These are phyloP conservation scores for Boletellus deceptivus DNA, from an alignment of 1,284 basidiomycete genomes.

Conservation along the genomic window DNA sequence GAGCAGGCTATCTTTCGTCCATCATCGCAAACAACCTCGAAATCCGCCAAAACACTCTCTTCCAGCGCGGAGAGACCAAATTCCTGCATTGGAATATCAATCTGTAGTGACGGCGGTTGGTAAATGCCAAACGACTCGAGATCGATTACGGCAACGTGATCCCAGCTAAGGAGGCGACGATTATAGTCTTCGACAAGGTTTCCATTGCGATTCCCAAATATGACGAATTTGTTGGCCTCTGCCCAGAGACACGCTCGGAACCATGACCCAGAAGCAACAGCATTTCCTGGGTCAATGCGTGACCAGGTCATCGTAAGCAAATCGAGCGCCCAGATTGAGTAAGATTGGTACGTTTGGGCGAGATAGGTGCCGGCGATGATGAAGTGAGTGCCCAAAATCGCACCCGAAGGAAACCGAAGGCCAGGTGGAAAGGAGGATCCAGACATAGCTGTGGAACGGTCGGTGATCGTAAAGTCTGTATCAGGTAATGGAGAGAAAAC, in stretches of 20 bases:
- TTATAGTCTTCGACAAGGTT: constrained; percentile 92
- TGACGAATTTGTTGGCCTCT: constrained; percentile 75
- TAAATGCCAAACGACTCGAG: constrained; percentile 94
- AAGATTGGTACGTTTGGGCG: constrained; percentile 85
- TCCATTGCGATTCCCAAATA: constrained; percentile 85
- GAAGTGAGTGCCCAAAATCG: constrained; percentile 83
- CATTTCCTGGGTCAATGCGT: constrained; percentile 79
- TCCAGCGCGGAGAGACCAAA: constrained; percentile 78
- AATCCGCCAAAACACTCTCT: constrained; percentile 76
- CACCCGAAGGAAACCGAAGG: constrained; percentile 89
- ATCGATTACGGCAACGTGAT: constrained; percentile 87
- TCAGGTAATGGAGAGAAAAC: constrained; percentile 76
- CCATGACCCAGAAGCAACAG: constrained; percentile 82
- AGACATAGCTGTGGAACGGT: constrained; percentile 75
- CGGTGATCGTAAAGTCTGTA: constrained; percentile 67
- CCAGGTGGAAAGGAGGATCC: constrained; percentile 83
- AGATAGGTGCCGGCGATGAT: constrained; percentile 90
- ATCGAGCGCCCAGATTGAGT: constrained; percentile 89
- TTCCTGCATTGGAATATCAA: constrained; percentile 72
- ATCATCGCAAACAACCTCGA: constrained; percentile 90
- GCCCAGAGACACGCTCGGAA: constrained; percentile 84
- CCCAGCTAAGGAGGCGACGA: constrained; percentile 84
- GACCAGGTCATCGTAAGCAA: constrained; percentile 79
- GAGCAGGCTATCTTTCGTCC: constrained; percentile 82
- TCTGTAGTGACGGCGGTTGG: constrained; percentile 70